Conservation (phyloP, 805 yeast genomes). For the Candida nanaspora region DNA sequence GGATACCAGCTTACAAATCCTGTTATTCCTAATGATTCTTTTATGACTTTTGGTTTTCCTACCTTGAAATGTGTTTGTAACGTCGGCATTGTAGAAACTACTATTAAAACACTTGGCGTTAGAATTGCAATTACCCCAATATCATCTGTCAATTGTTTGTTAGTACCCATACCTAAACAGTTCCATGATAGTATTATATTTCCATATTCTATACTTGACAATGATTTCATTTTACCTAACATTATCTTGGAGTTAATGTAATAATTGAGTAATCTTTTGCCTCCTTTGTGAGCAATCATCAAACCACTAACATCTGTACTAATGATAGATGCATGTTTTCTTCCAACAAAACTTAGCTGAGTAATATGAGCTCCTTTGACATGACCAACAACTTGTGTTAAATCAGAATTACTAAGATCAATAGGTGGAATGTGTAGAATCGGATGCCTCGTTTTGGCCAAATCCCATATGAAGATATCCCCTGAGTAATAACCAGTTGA, state of each 20-base stretch:
- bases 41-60: slow-evolving; percentile 36
- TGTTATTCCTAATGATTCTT: slow-evolving; percentile 22
- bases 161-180: slow-evolving; percentile 55
- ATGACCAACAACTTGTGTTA: slow-evolving; percentile 23
- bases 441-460: slow-evolving; percentile 26
- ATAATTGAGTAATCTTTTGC: slow-evolving; percentile 47
- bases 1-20: slow-evolving; percentile 66
- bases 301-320: slow-evolving; percentile 51
- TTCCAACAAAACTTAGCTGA: slow-evolving; percentile 40
- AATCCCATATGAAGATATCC: slow-evolving; percentile 61
- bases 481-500: slow-evolving; percentile 70
- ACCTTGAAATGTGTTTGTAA: slow-evolving; percentile 46
- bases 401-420: not conserved
- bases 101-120: slow-evolving; percentile 40
- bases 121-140: slow-evolving; percentile 56
- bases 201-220: slow-evolving; percentile 5
- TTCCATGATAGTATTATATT: slow-evolving; percentile 32
- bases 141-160: slow-evolving; percentile 45
- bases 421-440: slow-evolving; percentile 24
- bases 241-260: slow-evolving; percentile 41
- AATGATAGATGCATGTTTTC: slow-evolving; percentile 47
- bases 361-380: slow-evolving; percentile 29
- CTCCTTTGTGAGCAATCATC: slow-evolving; percentile 58
- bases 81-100: slow-evolving; percentile 49
- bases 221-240: slow-evolving; percentile 37